Percentiles rank a stretch among this genome's conserved stretches.
Evolutionary conservation across 129 eudicot species (phyloP).

Genomic region (Heracleum sosnowskyi): DNA sequence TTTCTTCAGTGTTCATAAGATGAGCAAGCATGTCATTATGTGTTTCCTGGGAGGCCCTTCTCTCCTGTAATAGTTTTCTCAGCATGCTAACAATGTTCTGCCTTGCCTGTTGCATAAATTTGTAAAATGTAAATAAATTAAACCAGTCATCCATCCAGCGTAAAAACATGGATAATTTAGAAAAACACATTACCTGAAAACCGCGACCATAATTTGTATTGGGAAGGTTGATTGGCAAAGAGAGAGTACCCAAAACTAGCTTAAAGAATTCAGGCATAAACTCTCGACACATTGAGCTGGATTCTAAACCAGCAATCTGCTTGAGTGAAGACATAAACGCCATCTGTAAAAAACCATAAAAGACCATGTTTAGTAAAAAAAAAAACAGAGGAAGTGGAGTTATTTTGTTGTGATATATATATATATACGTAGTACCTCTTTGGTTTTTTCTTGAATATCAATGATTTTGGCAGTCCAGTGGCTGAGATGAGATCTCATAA

Average conservation of each 20-base stretch:
- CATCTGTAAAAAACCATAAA: constrained; percentile 47
- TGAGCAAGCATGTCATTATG: constrained; percentile 66
- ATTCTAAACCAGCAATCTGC: constrained; percentile 75
- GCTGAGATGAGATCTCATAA: constrained; percentile 82
- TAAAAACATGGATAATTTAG: not conserved
- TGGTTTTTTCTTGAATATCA: constrained; percentile 92
- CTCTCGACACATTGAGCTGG: constrained; percentile 46
- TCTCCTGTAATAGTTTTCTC: constrained; percentile 50
- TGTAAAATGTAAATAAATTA: not conserved
- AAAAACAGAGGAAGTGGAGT: no score
- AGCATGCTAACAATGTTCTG: constrained; percentile 58
- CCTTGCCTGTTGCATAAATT: constrained; percentile 62
- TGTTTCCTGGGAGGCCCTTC: constrained; percentile 48
- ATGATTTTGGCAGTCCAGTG: constrained; percentile 64
- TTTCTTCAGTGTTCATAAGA: constrained; percentile 57
- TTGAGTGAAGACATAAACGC: constrained; percentile 78
- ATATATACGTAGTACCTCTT: constrained; percentile 92
- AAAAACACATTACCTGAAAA: constrained; percentile 46
- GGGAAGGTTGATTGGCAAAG: constrained; percentile 92
- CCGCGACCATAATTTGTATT: constrained; percentile 70
- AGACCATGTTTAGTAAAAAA: no score
- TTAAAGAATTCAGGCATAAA: constrained; percentile 91
- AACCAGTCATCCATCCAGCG: not conserved
- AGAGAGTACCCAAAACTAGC: constrained; percentile 86
- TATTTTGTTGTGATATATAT: not conserved